Evolutionary conservation across 1,139 yeast species (phyloP), one percentile per base, ranked within the genome.

Genomic region (Candida tropicalis): DNA sequence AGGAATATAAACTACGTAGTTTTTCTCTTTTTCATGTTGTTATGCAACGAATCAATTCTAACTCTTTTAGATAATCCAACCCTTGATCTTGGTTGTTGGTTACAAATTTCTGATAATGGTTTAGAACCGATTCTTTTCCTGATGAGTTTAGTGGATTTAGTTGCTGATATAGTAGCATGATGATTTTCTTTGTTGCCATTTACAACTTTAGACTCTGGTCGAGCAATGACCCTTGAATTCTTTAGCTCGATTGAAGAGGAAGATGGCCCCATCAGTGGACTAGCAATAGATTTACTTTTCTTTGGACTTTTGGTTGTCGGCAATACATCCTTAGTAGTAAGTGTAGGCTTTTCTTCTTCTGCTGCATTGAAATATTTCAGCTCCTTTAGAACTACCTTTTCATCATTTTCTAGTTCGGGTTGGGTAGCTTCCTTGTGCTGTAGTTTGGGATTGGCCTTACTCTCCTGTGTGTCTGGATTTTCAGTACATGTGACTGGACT

Each of bases 31-130:
- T 42, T 47, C 37, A 58, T 38, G 35, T 55, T 49, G 38, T 54
- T 52, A 52, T 70, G 75, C 41, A 69, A 55, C 10, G 72, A 54
- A 25, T 67, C 74, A 3, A 70, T 55, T 40, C 54, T 62, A 16
- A 47, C 45, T 35, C 56, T 52, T 45, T 56, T 63, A 4, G 69
- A 68, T 37, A 70, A 58, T 3, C 75, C 75, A 6, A 67, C 67
- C 42, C 66, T 55, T 35, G 49, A 37, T 24, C 35, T 43, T n/a
- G 40, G 48, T 20, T 34, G 39, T 34, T 50, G 52, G 26, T 39
- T 45, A 25, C 53, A 38, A 16, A 54, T 45, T 25, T 49, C 56
- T 13, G 55, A 44, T n/a, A 55, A 40, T 20, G 45, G 48, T 39
- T 51, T 53, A 5, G 51, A 42, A 7, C 45, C 39, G 13, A 42